Base-by-base conservation (phyloP, 305 asterid species). In the Fraxinus latifolia region DNA sequence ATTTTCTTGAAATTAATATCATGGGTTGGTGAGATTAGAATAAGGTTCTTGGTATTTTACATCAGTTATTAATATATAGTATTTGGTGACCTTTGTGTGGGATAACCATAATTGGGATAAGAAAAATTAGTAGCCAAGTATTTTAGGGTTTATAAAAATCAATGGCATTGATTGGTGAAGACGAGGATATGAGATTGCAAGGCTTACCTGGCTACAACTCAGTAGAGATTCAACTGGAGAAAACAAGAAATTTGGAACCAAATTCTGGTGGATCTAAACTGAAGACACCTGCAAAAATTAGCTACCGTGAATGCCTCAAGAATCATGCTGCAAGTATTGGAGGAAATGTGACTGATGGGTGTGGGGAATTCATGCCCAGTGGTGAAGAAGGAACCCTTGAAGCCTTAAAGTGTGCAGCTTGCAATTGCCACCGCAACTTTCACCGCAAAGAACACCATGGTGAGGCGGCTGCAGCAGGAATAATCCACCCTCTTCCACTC, bases 311-410 rank as follows among this genome's bases (percentile, higher is more conserved):
- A 80, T 96, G 99, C 81, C 84, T 90, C 9, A 96, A 94, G 87
- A 96, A 96, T 87, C 98, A 96, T 82, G 99, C 99, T 12, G 99
- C 98, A 25, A 90, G 71, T 80, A 88, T 89, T 37, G 99, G 99
- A 37, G 98, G 97, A 14, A 92, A 88, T 82, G 96, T 94, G 76
- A 96, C 97, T 27, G 99, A 96, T 72, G 99, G 99, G 4, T 96
- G 99, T 89, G 98, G 99, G 3, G 99, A 95, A 71, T 95, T 95
- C 84, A 95, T 95, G 99, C 99, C 99, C 1, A 81, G 90, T 84
- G 99, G 99, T 4, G 96, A 87, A 5, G 95, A 94, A 0, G 99
- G 99, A 0, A 94, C 97, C 4, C 89, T 96, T 0, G 98, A 96
- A 23, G 95, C 98, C 7, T 88, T 96, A 4, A 96, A 90, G 17